Base-by-base conservation (phyloP, 2,329 filamentous ascomycete species). In the Microdochium paspali region DNA sequence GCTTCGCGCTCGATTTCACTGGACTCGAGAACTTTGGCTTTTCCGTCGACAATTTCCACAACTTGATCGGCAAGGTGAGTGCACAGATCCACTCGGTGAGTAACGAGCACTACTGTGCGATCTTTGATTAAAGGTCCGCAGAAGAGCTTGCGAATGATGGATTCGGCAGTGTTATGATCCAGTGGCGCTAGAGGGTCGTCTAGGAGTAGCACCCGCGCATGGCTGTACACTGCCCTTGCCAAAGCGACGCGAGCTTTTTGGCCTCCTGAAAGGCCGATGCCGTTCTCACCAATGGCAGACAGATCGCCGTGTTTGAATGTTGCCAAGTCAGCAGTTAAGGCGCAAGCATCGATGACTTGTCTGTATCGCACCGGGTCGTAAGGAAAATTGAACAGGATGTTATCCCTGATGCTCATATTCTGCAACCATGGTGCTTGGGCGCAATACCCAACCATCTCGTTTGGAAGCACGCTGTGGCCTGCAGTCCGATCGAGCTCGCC, bases 51-150 rank as follows among this genome's bases (percentile, higher is more conserved):
- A 10, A 95, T 73, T 48, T 90, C 80, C 10, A 95, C 66, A 15
- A 89, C 75, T 57, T 93, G 85, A 44, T 82, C 71, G 2, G 89
- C 87, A 40, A 90, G 70, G n/a, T 77, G 72, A 20, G 80, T 76
- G 50, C 89, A 87, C 10, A 95, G 68, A 51, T 90, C 84, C n/a
- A 90, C 83, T 31, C 83, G 75, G 60, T 90, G 85, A 0, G 88
- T 90, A 44, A 91, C 87, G 39, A 90, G 79, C n/a, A 93, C 77
- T 0, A 87, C 82, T 0, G 85, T 87, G 5, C 87, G 76, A 6
- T 71, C 75, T 47, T 80, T 76, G 10, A 76, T 68, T 0, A 85
- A 76, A 0, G 83, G 70, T 0, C 77, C 76, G 20, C 76, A 72
- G 46, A 89, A 71, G 54, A 68, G 75, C 63, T 69, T 78, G 52